Evolutionary conservation across 306 rosid genomes (phyloP), one percentile per base, ranked within the genome.

Genomic region (Cucurbita argyrosperma): DNA sequence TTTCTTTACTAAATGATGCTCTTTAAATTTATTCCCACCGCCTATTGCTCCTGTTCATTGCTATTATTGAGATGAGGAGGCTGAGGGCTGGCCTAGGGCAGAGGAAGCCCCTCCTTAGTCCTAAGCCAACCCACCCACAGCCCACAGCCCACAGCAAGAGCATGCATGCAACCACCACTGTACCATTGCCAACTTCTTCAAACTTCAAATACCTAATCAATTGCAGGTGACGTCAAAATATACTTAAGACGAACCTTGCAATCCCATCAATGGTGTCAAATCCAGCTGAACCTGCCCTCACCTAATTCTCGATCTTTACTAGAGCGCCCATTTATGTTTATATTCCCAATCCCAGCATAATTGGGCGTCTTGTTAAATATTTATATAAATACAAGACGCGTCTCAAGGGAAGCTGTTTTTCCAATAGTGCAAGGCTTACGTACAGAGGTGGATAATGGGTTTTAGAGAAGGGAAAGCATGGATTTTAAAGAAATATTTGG

Each of bases 201-300:
- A 49, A 43, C 30, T 63, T 63, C 30, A 9, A 63, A 66, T 66
- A 63, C 70, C 47, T 43, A 42, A 45, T 64, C 11, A 19, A 10
- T 66, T 42, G 5, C 52, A 52, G 76, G 37, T 72, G 76, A 72
- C 63, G 37, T 72, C 63, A 52, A 54, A 16, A 30, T 8, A 53
- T 30, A 5, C 35, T 38, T 16, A 5, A 5, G 40, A 13, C 23
- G 54, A 71, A 10, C 49, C 76, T 43, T 55, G 52, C 40, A 56
- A 42, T 57, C 43, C 8, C 77, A 21, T 74, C 68, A 14, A 57
- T 42, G 55, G 68, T 6, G 67, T 38, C 76, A 23, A 45, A 11
- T 54, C 76, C 38, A 56, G 43, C 67, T 11, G 8, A 54, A 37
- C 65, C 66, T 73, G 76, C 76, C 51, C 74, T 26, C 74, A 49